phyloP scores from a whole-genome alignment of 2,329 filamentous ascomycete genomes.

The Phoma sp. region DNA sequence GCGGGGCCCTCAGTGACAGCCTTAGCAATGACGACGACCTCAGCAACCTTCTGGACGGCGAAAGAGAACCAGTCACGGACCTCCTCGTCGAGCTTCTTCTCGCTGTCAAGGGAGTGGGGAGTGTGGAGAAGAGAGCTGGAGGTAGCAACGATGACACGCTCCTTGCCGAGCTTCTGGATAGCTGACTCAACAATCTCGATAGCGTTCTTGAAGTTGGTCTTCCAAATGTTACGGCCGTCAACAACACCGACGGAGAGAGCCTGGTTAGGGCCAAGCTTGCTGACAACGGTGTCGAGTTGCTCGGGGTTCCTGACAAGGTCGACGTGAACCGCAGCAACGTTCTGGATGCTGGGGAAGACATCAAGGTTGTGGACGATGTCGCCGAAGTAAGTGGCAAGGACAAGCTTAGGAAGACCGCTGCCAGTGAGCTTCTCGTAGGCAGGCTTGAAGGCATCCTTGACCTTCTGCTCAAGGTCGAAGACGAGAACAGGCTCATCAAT shows the following conservation, averaged over 20 bases:
- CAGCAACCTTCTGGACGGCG: constrained; percentile 89
- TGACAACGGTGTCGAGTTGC: constrained; percentile 86
- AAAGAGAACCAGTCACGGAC: constrained; percentile 99
- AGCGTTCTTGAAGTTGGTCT: constrained; percentile 97
- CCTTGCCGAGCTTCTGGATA: constrained; percentile 94
- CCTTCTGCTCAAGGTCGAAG: constrained; percentile 86
- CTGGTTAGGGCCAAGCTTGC: constrained; percentile 85
- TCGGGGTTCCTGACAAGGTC: constrained; percentile 98
- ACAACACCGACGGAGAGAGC: constrained; percentile 94
- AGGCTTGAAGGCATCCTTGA: constrained; percentile 97
- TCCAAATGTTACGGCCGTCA: constrained; percentile 99
- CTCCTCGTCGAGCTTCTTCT: constrained; percentile 97
- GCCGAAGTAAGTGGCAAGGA: constrained; percentile 97
- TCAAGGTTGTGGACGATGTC: constrained; percentile 99
- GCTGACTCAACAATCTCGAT: constrained; percentile 90
- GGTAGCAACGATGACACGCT: constrained; percentile 94
- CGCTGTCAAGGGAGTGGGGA: constrained; percentile 94
- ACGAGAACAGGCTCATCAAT: constrained; percentile 98
- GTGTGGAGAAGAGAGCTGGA: constrained; percentile 98
- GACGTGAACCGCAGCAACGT: constrained; percentile 85
- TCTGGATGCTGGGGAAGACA: constrained; percentile 73
- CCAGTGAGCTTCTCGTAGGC: constrained; percentile 89
- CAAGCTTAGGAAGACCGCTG: constrained; percentile 81
- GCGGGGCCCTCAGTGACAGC: constrained; percentile 92
- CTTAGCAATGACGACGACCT: constrained; percentile 94